These are phyloP conservation scores for Phaeotremella fagi DNA, from an alignment of 768 basidiomycete genomes.

Conservation along the genomic window DNA sequence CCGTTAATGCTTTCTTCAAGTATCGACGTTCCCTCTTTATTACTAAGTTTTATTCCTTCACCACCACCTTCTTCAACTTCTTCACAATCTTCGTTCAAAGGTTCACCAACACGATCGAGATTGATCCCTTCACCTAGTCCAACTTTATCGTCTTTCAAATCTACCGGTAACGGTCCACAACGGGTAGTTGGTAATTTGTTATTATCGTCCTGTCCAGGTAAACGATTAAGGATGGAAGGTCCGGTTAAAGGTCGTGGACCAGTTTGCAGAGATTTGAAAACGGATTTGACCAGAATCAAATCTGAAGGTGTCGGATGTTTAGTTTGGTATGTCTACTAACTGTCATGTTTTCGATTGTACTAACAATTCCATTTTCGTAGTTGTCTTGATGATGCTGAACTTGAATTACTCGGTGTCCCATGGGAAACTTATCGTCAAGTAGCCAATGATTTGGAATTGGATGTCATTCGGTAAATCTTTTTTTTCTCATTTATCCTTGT, in stretches of 20 bases:
- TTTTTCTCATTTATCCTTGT: background rate
- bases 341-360: background rate
- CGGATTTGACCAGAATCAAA: conserved; percentile 71
- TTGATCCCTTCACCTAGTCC: conserved; percentile 18
- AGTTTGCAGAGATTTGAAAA: conserved; percentile 74
- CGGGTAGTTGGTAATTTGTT: conserved; percentile 70
- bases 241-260: conserved; percentile 72
- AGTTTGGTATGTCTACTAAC: conserved; percentile 61
- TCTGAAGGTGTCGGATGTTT: conserved; percentile 69
- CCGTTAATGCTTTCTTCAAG: conserved; percentile 16
- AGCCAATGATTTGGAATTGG: conserved; percentile 64
- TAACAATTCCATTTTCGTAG: conserved; percentile 49
- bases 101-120: no score
- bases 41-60: conserved; percentile 18
- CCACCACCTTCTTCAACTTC: conserved; percentile 7
- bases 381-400: conserved; percentile 79
- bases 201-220: conserved; percentile 88
- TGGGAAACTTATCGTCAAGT: conserved; percentile 69
- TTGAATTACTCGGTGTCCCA: conserved; percentile 76
- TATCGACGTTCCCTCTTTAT: conserved; percentile 30
- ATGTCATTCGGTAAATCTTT: conserved; percentile 64
- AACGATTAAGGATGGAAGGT: conserved; percentile 67
- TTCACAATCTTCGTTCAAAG: no score
- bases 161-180: background rate
- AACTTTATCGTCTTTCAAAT: conserved; percentile 20